Base-by-base conservation (phyloP, 306 rosid genomes). In the Lathyrus sativus region DNA sequence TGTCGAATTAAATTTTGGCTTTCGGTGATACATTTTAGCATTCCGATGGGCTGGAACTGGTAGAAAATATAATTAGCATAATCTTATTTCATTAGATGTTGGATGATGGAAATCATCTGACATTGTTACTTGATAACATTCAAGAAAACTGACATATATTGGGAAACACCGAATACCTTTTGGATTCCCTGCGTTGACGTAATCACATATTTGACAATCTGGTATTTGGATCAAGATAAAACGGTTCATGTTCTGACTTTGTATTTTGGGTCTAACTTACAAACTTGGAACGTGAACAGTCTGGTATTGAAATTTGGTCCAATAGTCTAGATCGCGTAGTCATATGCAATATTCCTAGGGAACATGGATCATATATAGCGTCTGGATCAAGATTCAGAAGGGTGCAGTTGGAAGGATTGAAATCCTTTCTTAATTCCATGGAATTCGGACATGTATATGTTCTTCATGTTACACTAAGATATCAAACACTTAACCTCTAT, bases 1-100 rank as follows among this genome's bases (percentile, higher is more conserved):
- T 28, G 15, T 65, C 22, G 13, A 64, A 24, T 42, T 65, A 33
- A 45, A 50, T 68, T 57, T 70, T 70, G 37, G 14, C 9, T 51
- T 70, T 31, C 9, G 42, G 19, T 64, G 59, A 43, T 46, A 57
- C 29, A 24, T 48, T 28, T 26, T 29, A 78, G 48, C 15, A 3
- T 3, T 43, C 11, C 11, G 48, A 43, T 14, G 9, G 19, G 6
- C 29, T 19, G 29, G 19, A 18, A 18, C 42, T 31, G 51, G 67
- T 65, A 65, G 67, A 28, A 53, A 8, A 57, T 18, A 65, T 33
- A 5, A 29, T 45, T 33, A 24, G 9, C 62, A 46, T 46, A 56
- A 55, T 55, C 58, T 54, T 26, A 15, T 54, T 54, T 11, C 29
- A 53, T 24, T 38, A 50, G 70, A 62, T 24, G 48, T 29, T 49